Base-by-base conservation (phyloP, 2,329 filamentous ascomycete genomes). In the Cryoendolithus antarcticus region DNA sequence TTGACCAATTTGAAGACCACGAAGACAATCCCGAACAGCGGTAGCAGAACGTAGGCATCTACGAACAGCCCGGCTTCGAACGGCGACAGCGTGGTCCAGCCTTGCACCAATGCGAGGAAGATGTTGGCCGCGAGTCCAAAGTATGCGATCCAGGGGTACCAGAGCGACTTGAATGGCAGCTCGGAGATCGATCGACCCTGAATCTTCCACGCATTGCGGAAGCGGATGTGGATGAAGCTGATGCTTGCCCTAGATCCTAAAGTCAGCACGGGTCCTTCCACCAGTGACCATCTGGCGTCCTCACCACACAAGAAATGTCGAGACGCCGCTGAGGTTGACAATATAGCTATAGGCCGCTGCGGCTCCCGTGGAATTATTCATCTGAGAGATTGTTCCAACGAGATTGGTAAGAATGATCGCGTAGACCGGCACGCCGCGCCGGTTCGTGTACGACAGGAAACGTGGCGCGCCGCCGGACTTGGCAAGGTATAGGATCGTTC, bases 401-500 rank as follows among this genome's bases (percentile, higher is more conserved):
- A 76, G 62, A 46, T 86, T 86, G 9, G 82, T 80, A 35, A 85
- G 66, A 2, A 82, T 52, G 32, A 88, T 49, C 59, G 81, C 57
- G 57, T 72, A 50, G 72, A 71, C 61, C 0, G 72, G 72, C 0
- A 74, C 69, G 19, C 82, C 82, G 9, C 74, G 68, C 15, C 63
- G 64, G 55, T 80, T 75, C 2, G 82, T 84, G 57, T 72, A 74
- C 32, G 78, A 79, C 2, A 88, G 65, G 49, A 88, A 71, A 12
- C 60, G 63, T 0, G 83, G 83, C 0, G 82, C 83, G 57, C 82
- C 84, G 34, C 74, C 68, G 33, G 77, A 75, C 50, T 83, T 77
- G 0, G 80, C 80, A 75, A 88, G 82, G 62, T 77, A 86, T 0
- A 86, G 62, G 1, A 89, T 61, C 0, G 82, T 86, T 13, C 83